These are phyloP conservation scores for Diaporthe longicolla DNA, from an alignment of 2,329 filamentous ascomycete species.

Conservation along the genomic window DNA sequence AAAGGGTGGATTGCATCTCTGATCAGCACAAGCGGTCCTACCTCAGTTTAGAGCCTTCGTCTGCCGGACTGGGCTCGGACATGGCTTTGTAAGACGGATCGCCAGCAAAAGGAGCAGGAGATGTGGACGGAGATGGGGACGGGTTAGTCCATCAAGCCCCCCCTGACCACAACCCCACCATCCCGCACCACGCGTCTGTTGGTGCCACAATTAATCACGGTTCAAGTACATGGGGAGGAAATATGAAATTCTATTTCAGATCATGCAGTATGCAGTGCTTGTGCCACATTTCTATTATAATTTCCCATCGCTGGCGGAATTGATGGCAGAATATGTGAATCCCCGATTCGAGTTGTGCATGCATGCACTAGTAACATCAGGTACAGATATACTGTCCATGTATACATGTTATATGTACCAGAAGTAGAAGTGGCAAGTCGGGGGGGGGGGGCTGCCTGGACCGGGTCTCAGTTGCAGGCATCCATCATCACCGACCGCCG, in stretches of 20 bases:
- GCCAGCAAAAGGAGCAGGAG: too few relatives aligned
- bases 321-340: background rate
- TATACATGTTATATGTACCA: too few relatives aligned
- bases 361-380: background rate
- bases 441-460: conserved; percentile 1
- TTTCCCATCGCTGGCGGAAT: background rate
- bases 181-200: background rate
- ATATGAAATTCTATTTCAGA: too few relatives aligned
- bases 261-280: background rate
- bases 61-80: conserved; percentile 18
- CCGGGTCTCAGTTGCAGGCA: conserved; percentile 6
- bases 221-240: too few relatives aligned
- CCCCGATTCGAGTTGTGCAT: background rate
- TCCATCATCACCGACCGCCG: conserved; percentile 14
- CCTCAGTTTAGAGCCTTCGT: conserved; percentile 1
- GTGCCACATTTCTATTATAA: background rate
- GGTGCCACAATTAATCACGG: too few relatives aligned
- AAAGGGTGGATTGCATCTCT: background rate
- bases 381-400: too few relatives aligned
- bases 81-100: background rate
- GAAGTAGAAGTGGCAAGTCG: background rate
- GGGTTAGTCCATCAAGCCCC: conserved; percentile 6
- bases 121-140: background rate
- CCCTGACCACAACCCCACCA: conserved; percentile 6
- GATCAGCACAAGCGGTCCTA: background rate